phyloP scores from a whole-genome alignment of 352 stramenopile species.

The Albugo candida region DNA sequence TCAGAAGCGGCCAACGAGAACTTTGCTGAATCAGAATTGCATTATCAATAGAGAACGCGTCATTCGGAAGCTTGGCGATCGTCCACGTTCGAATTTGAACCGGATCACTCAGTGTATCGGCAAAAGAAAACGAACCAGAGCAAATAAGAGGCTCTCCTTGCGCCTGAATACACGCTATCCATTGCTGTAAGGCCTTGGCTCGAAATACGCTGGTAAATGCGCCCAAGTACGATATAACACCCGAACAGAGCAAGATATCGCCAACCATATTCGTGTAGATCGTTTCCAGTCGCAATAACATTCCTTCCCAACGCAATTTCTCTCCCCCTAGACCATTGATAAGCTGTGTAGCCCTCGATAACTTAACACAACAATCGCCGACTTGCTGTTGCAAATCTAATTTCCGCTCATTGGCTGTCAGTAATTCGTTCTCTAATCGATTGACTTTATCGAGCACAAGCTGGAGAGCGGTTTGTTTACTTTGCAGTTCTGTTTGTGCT shows the following conservation, averaged over 20 bases:
- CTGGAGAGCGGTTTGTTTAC: conserved; percentile 82
- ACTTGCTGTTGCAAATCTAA: conserved; percentile 79
- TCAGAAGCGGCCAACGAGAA: conserved; percentile 93
- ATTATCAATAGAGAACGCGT: conserved; percentile 91
- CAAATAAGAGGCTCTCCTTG: conserved; percentile 52
- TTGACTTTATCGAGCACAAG: conserved; percentile 85
- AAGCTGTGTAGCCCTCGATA: conserved; percentile 81
- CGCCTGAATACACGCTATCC: conserved; percentile 35
- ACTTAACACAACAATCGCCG: conserved; percentile 84
- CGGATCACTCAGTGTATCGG: conserved; percentile 75
- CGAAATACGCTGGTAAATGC: conserved; percentile 84
- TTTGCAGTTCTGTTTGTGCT: conserved; percentile 68
- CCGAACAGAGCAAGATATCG: conserved; percentile 85
- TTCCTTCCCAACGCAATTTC: conserved; percentile 84
- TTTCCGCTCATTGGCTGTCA: conserved; percentile 86
- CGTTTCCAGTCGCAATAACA: conserved; percentile 64
- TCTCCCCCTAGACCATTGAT: conserved; percentile 88
- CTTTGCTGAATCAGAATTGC: conserved; percentile 84
- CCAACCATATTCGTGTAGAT: conserved; percentile 84
- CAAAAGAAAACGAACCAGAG: conserved; percentile 61
- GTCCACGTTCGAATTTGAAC: conserved; percentile 88
- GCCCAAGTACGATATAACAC: conserved; percentile 88
- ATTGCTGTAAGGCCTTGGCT: conserved; percentile 74
- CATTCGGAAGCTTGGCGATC: conserved; percentile 88
- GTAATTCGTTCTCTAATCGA: conserved; percentile 72